Evolutionary conservation across 2,329 filamentous ascomycete genomes (phyloP), one percentile per base, ranked within the genome.

Genomic region (Alternaria triticimaculans): DNA sequence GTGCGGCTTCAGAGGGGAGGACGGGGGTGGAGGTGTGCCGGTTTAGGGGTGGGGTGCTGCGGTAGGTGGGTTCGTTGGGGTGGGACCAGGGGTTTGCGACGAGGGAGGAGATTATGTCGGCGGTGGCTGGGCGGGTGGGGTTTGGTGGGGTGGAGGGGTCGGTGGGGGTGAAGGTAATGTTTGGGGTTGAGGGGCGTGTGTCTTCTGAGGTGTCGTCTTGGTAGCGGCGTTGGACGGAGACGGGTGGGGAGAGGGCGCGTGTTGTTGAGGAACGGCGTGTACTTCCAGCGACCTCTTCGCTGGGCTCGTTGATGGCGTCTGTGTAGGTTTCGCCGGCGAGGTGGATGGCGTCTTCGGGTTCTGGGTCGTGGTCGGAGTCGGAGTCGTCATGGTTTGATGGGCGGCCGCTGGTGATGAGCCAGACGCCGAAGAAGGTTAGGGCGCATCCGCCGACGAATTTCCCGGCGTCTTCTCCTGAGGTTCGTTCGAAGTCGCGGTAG

Each of bases 341-440:
- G 54, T 80, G 74, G 58, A 84, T 82, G 2, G 76, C 77, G 43
- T 84, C 81, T 64, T 81, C 80, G 4, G 80, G 74, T 46, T 83
- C 80, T 18, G 76, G 69, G 9, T 77, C 75, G 18, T 75, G 60
- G 11, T 81, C 76, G 14, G 87, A 85, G 8, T 90, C 87, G 4
- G 88, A 86, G 4, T 88, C 86, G n/a, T 60, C 57, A 14, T 67
- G 53, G 15, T 63, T 63, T 4, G 60, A 58, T 6, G 66, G 69
- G 70, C 94, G 87, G 58, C 93, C 94, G 73, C 92, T 97, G 2
- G 96, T 98, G 75, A 99, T 97, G 70, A 97, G 87, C 81, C 96
- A 98, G n/a, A 99, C 96, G 10, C 96, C 96, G 63, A 95, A 89
- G 79, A 99, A 99, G 1, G 96, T 99, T 68, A 99, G 82, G 5